Conservation (phyloP, 441 rosid genomes). For the Omphalea diandra region DNA sequence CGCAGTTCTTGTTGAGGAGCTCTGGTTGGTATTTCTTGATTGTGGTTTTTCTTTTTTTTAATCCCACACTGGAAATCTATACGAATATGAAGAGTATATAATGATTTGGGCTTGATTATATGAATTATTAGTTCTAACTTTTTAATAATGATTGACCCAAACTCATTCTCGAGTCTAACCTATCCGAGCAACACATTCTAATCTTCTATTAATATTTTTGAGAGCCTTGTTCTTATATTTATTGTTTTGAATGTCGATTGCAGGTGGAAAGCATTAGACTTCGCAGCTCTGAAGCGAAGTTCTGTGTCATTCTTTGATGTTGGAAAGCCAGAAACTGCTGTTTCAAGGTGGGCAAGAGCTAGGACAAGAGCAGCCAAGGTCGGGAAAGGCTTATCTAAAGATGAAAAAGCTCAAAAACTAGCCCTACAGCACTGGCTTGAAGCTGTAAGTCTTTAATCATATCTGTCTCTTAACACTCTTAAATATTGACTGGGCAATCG, state of each 20-base stretch:
- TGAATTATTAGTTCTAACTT: too few relatives aligned
- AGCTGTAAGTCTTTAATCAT: constrained; percentile 57
- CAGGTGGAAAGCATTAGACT: constrained; percentile 97
- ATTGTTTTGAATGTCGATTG: not conserved
- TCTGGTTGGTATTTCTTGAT: constrained; percentile 57
- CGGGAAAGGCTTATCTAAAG: constrained; percentile 89
- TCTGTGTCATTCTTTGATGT: constrained; percentile 84
- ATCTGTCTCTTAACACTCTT: not conserved
- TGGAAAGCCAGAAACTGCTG: constrained; percentile 81
- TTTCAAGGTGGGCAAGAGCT: constrained; percentile 94
- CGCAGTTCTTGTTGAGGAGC: constrained; percentile 83
- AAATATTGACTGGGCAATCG: too few relatives aligned
- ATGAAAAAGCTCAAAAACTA: constrained; percentile 80
- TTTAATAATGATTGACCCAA: too few relatives aligned
- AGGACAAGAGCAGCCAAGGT: constrained; percentile 94
- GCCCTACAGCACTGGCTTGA: constrained; percentile 98
- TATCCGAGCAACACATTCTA: too few relatives aligned
- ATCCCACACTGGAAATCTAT: too few relatives aligned
- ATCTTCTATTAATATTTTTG: too few relatives aligned
- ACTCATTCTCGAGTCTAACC: too few relatives aligned
- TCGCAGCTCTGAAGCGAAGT: constrained; percentile 88
- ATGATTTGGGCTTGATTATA: too few relatives aligned
- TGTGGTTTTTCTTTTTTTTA: too few relatives aligned
- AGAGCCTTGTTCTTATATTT: too few relatives aligned
- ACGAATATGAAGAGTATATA: too few relatives aligned